A percentile compares a stretch with the other conserved stretches of the same genome.
phyloP scores from a whole-genome alignment of 805 yeast species.

The Candida methanosorbosa region DNA sequence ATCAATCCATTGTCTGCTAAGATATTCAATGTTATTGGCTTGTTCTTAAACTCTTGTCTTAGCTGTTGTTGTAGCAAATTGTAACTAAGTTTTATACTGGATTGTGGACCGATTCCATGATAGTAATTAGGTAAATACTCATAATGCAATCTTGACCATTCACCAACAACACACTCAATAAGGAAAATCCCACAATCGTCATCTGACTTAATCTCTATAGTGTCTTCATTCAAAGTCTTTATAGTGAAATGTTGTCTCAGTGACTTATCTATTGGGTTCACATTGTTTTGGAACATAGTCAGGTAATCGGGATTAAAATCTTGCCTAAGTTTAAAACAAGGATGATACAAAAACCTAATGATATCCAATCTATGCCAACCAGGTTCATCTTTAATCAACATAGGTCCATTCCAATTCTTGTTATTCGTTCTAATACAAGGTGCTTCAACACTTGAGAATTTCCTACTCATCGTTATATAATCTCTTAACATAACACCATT shows the following conservation, averaged over 20 bases:
- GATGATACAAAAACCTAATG: constrained; percentile 72
- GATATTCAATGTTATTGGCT: constrained; percentile 42
- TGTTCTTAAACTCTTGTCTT: constrained; percentile 23
- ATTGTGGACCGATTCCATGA: constrained; percentile 56
- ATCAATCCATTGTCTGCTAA: constrained; percentile 55
- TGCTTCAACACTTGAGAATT: constrained; percentile 67
- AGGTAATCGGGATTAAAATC: constrained; percentile 39
- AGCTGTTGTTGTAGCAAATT: constrained; percentile 33
- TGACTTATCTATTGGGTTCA: constrained; percentile 38
- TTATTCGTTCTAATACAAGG: constrained; percentile 44
- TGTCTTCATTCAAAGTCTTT: constrained; percentile 17
- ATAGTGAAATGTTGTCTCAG: constrained; percentile 24
- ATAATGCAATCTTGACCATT: constrained; percentile 45
- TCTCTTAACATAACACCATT: constrained; percentile 88
- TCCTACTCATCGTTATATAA: constrained; percentile 71
- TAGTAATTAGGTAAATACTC: constrained; percentile 51
- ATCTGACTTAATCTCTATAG: constrained; percentile 37
- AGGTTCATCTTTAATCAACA: constrained; percentile 57
- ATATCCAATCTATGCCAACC: constrained; percentile 83
- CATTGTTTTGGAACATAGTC: constrained; percentile 18
- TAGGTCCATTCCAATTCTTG: constrained; percentile 40
- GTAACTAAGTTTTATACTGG: constrained; percentile 39
- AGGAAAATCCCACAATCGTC: constrained; percentile 62
- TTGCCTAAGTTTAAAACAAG: constrained; percentile 61
- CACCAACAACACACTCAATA: constrained; percentile 62